Evolutionary conservation across 2,329 filamentous ascomycete genomes (phyloP).

Genomic region (Alternaria longipes): DNA sequence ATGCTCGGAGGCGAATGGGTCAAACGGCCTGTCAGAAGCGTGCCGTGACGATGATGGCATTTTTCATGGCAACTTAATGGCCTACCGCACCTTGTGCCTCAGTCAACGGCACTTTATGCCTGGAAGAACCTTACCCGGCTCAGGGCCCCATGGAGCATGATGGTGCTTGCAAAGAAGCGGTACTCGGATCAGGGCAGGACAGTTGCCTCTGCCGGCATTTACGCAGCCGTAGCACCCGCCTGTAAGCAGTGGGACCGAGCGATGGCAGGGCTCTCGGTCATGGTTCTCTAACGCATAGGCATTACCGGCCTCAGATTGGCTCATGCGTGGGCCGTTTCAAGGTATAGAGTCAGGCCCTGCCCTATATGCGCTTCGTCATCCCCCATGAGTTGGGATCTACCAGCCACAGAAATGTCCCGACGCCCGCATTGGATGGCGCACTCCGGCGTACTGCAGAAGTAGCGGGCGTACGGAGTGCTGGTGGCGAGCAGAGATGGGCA

Average conservation of each 20-base stretch:
- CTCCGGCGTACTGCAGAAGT: conserved; percentile 35
- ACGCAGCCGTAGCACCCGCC: conserved; percentile 50
- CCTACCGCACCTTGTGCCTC: conserved; percentile 36
- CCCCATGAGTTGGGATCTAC: conserved; percentile 45
- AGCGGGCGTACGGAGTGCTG: conserved; percentile 35
- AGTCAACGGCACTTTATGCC: conserved; percentile 36
- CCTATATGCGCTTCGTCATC: conserved; percentile 52
- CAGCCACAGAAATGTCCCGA: conserved; percentile 49
- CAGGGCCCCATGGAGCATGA: conserved; percentile 33
- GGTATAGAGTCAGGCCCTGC: conserved; percentile 44
- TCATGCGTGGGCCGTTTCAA: conserved; percentile 54
- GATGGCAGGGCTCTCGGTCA: conserved; percentile 35
- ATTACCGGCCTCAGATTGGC: conserved; percentile 50
- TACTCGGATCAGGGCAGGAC: conserved; percentile 41
- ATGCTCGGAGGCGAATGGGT: conserved; percentile 27
- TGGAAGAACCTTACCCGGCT: conserved; percentile 41
- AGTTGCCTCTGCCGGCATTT: conserved; percentile 47
- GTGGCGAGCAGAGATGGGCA: conserved; percentile 32
- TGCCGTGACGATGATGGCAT: conserved; percentile 4
- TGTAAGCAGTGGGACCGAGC: conserved; percentile 43
- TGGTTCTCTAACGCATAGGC: conserved; percentile 50
- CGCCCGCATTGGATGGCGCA: conserved; percentile 41
- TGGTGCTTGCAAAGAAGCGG: conserved; percentile 34
- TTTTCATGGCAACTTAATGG: conserved; percentile 17
- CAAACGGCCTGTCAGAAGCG: conserved; percentile 12